These are phyloP conservation scores for Colletotrichum magnum DNA, from an alignment of 2,329 filamentous ascomycete species.

Conservation along the genomic window DNA sequence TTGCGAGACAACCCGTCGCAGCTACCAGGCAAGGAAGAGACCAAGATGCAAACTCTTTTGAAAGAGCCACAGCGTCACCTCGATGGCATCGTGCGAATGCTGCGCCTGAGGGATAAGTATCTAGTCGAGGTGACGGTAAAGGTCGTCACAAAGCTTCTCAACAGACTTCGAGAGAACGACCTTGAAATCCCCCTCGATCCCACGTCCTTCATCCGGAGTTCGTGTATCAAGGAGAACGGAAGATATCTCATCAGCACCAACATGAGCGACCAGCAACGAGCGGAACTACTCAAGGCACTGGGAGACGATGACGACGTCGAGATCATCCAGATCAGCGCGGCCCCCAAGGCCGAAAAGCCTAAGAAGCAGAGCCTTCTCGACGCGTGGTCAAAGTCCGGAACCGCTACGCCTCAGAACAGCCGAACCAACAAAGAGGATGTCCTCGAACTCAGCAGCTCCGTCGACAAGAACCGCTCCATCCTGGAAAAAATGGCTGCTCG, in stretches of 20 bases:
- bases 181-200: slow-evolving; percentile 77
- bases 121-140: slow-evolving; percentile 86
- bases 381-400: slow-evolving; percentile 70
- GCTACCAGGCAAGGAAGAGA: slow-evolving; percentile 56
- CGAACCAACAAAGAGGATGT: slow-evolving; percentile 63
- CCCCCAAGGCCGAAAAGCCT: slow-evolving; percentile 51
- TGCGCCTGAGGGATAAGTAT: slow-evolving; percentile 89
- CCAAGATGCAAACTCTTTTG: slow-evolving; percentile 64
- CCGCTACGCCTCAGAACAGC: slow-evolving; percentile 44
- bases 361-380: slow-evolving; percentile 75
- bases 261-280: slow-evolving; percentile 84
- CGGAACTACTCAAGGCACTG: slow-evolving; percentile 79
- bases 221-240: slow-evolving; percentile 72
- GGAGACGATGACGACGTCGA: slow-evolving; percentile 71
- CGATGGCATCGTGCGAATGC: slow-evolving; percentile 86
- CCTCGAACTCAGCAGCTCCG: slow-evolving; percentile 60
- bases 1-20: slow-evolving; percentile 52
- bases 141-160: slow-evolving; percentile 86
- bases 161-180: slow-evolving; percentile 81
- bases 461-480: slow-evolving; percentile 60
- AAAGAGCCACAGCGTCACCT: slow-evolving; percentile 73
- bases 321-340: slow-evolving; percentile 58
- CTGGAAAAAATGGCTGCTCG: slow-evolving; percentile 62
- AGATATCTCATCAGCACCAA: slow-evolving; percentile 80
- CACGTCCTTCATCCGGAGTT: slow-evolving; percentile 74